Evolutionary conservation across 163 green algal genomes (phyloP).

Genomic region (Scenedesmus sp.): DNA sequence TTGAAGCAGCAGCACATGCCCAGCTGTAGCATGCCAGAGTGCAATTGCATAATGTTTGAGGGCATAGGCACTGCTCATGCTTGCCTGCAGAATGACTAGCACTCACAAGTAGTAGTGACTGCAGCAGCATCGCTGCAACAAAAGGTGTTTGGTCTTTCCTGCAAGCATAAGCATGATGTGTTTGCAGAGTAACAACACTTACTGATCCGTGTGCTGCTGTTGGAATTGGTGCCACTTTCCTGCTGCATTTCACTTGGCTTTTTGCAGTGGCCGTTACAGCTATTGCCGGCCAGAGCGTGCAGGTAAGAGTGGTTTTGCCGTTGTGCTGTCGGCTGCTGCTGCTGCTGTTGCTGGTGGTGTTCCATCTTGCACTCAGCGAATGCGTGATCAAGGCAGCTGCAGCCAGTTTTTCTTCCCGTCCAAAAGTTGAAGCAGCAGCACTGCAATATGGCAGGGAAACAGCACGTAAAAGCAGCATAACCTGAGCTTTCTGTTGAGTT

Average conservation of each 20-base stretch:
- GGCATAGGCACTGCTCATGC: neutral
- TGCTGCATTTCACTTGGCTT: no score
- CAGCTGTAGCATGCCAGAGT: no score
- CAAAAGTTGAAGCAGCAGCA: no score
- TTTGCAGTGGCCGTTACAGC: neutral
- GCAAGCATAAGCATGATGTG: no score
- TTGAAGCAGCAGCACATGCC: neutral
- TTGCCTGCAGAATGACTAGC: neutral
- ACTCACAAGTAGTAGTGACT: no score
- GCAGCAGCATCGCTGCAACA: no score
- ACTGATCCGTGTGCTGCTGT: neutral
- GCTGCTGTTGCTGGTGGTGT: neutral
- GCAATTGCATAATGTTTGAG: neutral
- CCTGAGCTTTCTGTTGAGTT: neutral
- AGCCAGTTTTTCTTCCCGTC: neutral
- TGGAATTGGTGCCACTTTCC: neutral
- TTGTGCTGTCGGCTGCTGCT: neutral
- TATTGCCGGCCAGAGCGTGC: slow-evolving; percentile 4
- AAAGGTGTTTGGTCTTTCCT: no score
- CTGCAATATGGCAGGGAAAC: no score
- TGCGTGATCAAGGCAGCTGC: neutral
- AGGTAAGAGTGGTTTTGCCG: neutral
- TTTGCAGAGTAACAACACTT: no score
- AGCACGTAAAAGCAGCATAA: no score
- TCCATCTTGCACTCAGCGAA: neutral